phyloP scores from a whole-genome alignment of 2,329 filamentous ascomycete genomes.

The Cytospora piceae region DNA sequence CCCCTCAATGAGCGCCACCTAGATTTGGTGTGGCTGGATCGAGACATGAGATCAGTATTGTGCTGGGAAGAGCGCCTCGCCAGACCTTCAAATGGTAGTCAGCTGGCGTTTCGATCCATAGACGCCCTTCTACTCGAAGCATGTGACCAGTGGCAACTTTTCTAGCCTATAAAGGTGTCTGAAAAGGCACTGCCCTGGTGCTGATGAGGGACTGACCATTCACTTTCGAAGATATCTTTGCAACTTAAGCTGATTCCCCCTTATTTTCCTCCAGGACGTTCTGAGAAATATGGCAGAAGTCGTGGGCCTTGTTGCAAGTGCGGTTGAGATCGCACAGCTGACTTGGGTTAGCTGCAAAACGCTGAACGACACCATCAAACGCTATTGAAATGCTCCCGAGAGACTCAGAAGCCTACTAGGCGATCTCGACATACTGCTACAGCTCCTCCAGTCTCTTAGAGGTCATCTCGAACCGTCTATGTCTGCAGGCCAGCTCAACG shows the following conservation, averaged over 20 bases:
- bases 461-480: neutral
- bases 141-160: neutral
- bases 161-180: neutral
- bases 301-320: neutral
- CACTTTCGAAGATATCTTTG: neutral
- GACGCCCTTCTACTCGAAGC: neutral
- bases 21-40: neutral
- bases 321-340: slow-evolving; percentile 3
- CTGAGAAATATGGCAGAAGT: neutral
- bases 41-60: neutral
- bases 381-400: neutral
- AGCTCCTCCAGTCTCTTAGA: slow-evolving; percentile 1
- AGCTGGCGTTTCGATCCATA: neutral
- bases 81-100: neutral
- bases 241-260: neutral
- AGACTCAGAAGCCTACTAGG: neutral
- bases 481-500: neutral
- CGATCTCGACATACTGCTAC: slow-evolving; percentile 2
- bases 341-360: slow-evolving; percentile 13
- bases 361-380: slow-evolving; percentile 12
- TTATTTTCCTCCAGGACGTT: neutral
- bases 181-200: neutral
- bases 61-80: neutral
- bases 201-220: no score
- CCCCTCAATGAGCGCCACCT: neutral